Base-by-base conservation (phyloP, 345 rosid species). In the Lagerstroemia speciosa region DNA sequence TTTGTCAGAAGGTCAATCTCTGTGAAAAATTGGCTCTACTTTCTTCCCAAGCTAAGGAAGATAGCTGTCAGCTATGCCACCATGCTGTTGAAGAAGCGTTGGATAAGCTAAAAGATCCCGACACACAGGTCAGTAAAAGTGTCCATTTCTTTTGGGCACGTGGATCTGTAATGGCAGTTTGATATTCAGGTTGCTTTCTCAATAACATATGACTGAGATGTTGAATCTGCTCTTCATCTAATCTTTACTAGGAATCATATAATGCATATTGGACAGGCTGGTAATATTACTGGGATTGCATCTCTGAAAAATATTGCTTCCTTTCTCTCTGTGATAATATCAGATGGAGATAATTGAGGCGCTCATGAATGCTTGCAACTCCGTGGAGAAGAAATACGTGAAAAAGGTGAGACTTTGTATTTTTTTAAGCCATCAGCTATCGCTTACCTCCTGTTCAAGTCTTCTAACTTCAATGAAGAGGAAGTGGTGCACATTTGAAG, bases 341-440 rank as follows among this genome's bases (percentile, higher is more conserved):
- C 82, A 84, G 94, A 75, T 86, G 53, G 89, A 89, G 76, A 78
- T 89, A 43, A 70, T 95, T 46, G 87, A 92, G 74, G 14, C 89
- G 64, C 96, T 95, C 73, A 69, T 90, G 64, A 90, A 92, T 79
- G 92, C 72, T 62, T 95, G 99, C 79, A 81, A 89, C 67, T 86
- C 95, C 27, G 76, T 89, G 78, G 77, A 74, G 26, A 86, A 74
- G 26, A 85, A 73, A 64, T 79, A 83, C 67, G 91, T 80, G 16
- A 72, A 79, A 71, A 87, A 89, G 98, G 99, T 91, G 52, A 79
- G 83, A 71, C 29, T 10, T 7, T 40, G 6, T 37, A 16, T 40
- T 38, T 65, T 40, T 37, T 22, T 41, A 43, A 37, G 17, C 48
- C 20, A 27, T 65, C 3, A 26, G 20, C 30, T 64, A 8, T 27